Base-by-base conservation (phyloP, 495 filamentous ascomycete genomes). In the Recurvomyces mirabilis region DNA sequence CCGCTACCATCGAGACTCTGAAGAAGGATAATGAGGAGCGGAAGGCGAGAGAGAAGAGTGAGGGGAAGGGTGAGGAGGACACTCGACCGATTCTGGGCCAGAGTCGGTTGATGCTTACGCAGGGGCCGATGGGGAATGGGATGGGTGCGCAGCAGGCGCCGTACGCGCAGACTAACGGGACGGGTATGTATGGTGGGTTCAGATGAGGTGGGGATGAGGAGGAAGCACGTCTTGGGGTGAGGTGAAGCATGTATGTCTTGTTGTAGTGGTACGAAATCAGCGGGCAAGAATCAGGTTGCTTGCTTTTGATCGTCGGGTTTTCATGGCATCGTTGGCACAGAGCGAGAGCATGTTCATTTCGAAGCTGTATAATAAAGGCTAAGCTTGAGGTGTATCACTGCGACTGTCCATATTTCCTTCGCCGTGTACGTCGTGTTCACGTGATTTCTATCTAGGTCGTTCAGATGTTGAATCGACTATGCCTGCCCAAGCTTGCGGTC, bases 11-110 rank as follows among this genome's bases (percentile, higher is more conserved):
- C 51, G 78, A 86, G 48, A 64, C 66, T 43, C 74, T 99, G 25
- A 89, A 89, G 73, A 86, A 84, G 51, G 93, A 99, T 67, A 96
- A 96, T 60, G 93, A 99, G 61, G 87, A 93, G 60, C 85, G 93
- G 57, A 99, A 96, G 72, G 71, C 74, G 19, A 80, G 78, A 48
- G 93, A 99, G 64, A 77, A 77, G 44, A 79, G 82, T 33, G 80
- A 93, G 55, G 78, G 91, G 56, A 77, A 87, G 70, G 84, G 81
- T 60, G 81, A 84, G 30, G 89, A 95, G 60, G 87, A 93, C 58
- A 85, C 80, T 63, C 83, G 86, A 2, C 93, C 93, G 6, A 99
- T 99, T 54, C 75, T 99, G 26, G 84, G 87, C 41, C 84, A 82
- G 38, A 82, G 78, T 45, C 77, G 91, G n/a, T 71, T 99, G 38